Percentiles rank a stretch among this genome's conserved stretches.
These are phyloP conservation scores for Multifurca ochricompacta DNA, from an alignment of 768 basidiomycete genomes.

Conservation along the genomic window DNA sequence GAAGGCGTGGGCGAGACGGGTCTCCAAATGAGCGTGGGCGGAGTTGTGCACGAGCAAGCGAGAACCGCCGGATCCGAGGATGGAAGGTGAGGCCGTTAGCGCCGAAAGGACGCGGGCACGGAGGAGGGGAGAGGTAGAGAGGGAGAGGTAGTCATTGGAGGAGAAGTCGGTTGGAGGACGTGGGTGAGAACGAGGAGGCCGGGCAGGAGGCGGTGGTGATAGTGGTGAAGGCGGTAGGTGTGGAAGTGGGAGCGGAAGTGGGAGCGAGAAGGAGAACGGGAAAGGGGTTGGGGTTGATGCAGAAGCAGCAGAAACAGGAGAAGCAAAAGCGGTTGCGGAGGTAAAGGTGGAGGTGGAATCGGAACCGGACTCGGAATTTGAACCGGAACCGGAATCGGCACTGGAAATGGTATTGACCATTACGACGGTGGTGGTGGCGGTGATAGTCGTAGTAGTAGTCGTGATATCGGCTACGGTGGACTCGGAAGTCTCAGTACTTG, in stretches of 20 bases:
- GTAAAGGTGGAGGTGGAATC: not conserved
- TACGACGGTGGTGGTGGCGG: constrained; percentile 25
- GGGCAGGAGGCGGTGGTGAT: not conserved
- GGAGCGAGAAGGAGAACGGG: too few species aligned
- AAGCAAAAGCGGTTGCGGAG: not conserved
- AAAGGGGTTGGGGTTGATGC: too few species aligned
- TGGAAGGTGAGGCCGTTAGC: constrained; percentile 40
- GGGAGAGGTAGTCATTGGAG: constrained; percentile 91
- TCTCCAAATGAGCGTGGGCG: constrained; percentile 65
- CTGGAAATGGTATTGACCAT: not conserved
- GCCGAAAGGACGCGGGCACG: constrained; percentile 51
- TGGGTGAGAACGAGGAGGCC: too few species aligned
- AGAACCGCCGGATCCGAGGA: constrained; percentile 85
- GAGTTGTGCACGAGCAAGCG: constrained; percentile 73
- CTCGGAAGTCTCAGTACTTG: not conserved
- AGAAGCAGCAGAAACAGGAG: too few species aligned
- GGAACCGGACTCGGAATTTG: too few species aligned
- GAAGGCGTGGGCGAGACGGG: constrained; percentile 59
- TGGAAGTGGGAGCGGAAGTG: not conserved
- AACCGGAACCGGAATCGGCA: too few species aligned
- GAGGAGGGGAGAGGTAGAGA: constrained; percentile 52
- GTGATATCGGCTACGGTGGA: not conserved
- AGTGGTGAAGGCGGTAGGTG: not conserved
- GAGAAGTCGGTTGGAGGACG: constrained; percentile 52
- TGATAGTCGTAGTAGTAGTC: not conserved